Evolutionary conservation across 169 alveolate genomes (phyloP).

Genomic region (Neospora caninum): DNA sequence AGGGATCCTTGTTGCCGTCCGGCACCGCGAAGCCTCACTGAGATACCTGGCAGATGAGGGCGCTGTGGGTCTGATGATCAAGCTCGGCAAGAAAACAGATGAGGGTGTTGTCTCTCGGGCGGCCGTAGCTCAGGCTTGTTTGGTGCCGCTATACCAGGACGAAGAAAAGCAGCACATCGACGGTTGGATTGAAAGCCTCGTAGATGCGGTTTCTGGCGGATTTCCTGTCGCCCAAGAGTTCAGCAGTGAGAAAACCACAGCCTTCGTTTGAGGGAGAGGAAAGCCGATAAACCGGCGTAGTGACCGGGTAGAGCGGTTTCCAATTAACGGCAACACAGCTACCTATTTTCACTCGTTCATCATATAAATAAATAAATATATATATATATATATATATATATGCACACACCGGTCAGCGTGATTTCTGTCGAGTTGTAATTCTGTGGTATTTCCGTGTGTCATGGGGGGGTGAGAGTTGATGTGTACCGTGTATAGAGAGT

Average conservation of each 20-base stretch:
- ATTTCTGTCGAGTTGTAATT: no score
- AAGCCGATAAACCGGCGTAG: no score
- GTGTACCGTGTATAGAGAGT: no score
- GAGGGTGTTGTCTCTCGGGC: slow-evolving; percentile 25
- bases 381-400: no score
- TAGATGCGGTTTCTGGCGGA: neutral
- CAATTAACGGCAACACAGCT: no score
- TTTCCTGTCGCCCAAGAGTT: neutral
- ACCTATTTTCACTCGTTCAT: no score
- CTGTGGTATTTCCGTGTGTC: no score
- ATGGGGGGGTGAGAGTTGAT: no score
- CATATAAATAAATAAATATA: no score
- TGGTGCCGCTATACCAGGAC: neutral
- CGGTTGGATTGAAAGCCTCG: slow-evolving; percentile 4
- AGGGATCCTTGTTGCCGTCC: slow-evolving; percentile 22
- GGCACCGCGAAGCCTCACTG: neutral
- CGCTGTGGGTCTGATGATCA: neutral
- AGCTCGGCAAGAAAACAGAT: slow-evolving; percentile 1
- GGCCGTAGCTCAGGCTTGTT: slow-evolving; percentile 31
- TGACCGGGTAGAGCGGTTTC: no score
- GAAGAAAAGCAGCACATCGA: slow-evolving; percentile 14
- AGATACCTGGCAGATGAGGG: slow-evolving; percentile 29
- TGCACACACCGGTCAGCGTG: no score
- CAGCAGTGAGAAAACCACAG: neutral
- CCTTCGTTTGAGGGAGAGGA: neutral